Evolutionary conservation across 2,329 filamentous ascomycete genomes (phyloP), one percentile per base, ranked within the genome.

Genomic region (Chaetomiaceae sp.): DNA sequence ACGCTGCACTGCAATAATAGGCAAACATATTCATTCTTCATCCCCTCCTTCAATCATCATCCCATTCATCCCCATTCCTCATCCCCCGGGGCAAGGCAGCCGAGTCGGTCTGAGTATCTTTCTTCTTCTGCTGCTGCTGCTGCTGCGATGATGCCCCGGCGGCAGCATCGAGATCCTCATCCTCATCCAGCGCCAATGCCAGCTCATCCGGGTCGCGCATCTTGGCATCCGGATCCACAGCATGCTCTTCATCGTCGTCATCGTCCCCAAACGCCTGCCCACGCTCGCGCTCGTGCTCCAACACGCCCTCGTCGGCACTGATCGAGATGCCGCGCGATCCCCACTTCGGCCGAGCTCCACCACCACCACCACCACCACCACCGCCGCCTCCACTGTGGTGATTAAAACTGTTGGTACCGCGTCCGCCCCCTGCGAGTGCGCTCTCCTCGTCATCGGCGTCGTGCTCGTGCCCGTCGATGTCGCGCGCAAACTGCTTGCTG

Each of bases 201-300:
- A 86, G 71, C 66, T 86, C 83, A 64, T 86, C 82, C 0, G 82
- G 82, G 56, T 86, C 82, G 58, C 76, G 75, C 81, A 86, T 85
- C 71, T 76, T 82, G 33, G 82, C 82, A 62, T 85, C 82, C 0
- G 81, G 78, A 61, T 85, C 82, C 5, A 79, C 70, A 27, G 67
- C 71, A 58, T 75, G 70, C 48, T 76, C 73, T 14, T 38, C 46
- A 5, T 47, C 47, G 4, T 45, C 38, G 11, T 45, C 30, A 14
- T 44, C 48, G 14, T 45, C 34, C 10, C 13, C 29, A 23, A 64
- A 58, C 23, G 65, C 66, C 47, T 66, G 62, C 36, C 76, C 74
- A 29, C 72, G 63, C 37, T 76, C 74, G 29, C 71, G 71, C 50
- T 59, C 57, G 36, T 71, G 65, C 50, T 75, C 78, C 11, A 81